Evolutionary conservation across 768 basidiomycete species (phyloP).

Genomic region (Trametes gibbosa): DNA sequence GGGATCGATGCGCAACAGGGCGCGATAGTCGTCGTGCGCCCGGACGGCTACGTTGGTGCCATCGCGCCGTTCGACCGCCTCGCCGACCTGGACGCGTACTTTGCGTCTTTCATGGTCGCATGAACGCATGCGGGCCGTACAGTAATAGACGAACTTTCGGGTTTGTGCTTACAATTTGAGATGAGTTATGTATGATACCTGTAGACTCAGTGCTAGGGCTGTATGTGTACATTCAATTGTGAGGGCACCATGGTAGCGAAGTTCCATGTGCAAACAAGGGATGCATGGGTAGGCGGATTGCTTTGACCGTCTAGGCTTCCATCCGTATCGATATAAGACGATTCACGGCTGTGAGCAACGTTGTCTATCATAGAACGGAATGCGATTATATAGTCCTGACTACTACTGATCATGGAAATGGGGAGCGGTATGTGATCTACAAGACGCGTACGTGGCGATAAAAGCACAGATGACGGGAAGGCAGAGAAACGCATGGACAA

Average conservation of each 20-base stretch:
- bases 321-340: no score
- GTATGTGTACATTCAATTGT: no score
- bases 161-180: no score
- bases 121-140: not conserved
- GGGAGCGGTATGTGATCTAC: constrained; percentile 13
- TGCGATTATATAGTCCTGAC: constrained; percentile 17
- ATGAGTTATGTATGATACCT: not conserved
- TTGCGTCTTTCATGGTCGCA: constrained; percentile 42
- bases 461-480: constrained; percentile 18
- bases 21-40: constrained; percentile 54
- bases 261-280: no score
- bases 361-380: not conserved
- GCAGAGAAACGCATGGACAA: no score
- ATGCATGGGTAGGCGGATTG: no score
- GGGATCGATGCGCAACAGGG: constrained; percentile 46
- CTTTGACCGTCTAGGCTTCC: no score
- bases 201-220: no score
- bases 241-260: no score
- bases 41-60: constrained; percentile 65
- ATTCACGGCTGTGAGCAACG: no score
- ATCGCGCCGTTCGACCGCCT: constrained; percentile 47
- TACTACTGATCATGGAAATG: not conserved
- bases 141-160: no score
- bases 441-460: constrained; percentile 13
- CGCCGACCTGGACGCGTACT: constrained; percentile 44